Evolutionary conservation across 2,329 filamentous ascomycete genomes (phyloP), one percentile per base, ranked within the genome.

Genomic region (Penicillium sp.): DNA sequence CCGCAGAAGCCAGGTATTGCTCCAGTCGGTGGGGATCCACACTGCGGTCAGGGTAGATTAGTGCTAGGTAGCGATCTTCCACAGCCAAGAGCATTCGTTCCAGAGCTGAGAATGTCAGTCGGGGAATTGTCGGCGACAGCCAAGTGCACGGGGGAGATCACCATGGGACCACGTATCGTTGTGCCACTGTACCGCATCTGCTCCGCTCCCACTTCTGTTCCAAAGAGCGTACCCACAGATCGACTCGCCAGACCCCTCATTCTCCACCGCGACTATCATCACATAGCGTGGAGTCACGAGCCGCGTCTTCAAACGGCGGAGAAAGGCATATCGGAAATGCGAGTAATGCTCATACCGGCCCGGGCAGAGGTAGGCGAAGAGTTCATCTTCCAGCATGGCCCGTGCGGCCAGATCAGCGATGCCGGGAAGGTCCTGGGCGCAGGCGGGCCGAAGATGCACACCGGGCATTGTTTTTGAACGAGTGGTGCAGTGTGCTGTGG

Each of bases 341-440:
- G 53, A 16, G 41, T 50, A 50, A 32, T 46, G 49, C 5, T 55
- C 39, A 22, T 42, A 39, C 10, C 58, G 52, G 24, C 32, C 27
- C 32, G 50, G 56, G 29, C 56, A 61, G 22, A 59, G 45, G 13
- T 51, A 48, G 29, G 40, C 42, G 36, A 55, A 57, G 4, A 57
- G 53, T 36, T 60, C 55, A 27, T 58, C 58, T 11, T 61, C 42
- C 2, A 57, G 36, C 50, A 61, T 60, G 40, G 57, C 52, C 42
- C 53, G 47, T 18, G 53, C 57, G 14, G 51, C 48, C 3, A 63
- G 42, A 42, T 57, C 50, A n/a, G 55, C 58, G 21, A 58, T 44
- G 31, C 10, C n/a, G 31, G 53, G 53, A 13, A 59, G 53, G 38
- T 58, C 54, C 29, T 49, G 34, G n/a, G 34, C 16, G 31, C 39